Evolutionary conservation across 164 flowering plant genomes (phyloP).

Genomic region (Vitis rotundifolia): DNA sequence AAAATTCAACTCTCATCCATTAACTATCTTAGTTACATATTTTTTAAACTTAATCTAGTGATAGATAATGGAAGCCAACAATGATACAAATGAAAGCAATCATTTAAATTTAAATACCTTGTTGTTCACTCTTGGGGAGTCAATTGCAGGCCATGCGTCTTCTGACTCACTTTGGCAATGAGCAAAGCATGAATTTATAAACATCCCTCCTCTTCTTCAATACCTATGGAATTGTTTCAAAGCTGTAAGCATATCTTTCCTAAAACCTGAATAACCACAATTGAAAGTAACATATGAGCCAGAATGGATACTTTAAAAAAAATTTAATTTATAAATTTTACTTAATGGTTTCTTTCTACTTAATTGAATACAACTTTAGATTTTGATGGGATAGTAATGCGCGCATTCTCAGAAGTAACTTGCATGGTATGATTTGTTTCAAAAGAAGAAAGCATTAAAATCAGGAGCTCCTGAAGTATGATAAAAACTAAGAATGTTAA

Average conservation of each 20-base stretch:
- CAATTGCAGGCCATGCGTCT: constrained; percentile 76
- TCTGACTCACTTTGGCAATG: constrained; percentile 95
- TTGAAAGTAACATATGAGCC: neutral
- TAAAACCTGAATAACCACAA: constrained; percentile 47
- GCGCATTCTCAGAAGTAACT: too few species aligned
- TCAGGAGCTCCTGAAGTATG: too few species aligned
- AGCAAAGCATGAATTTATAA: constrained; percentile 88
- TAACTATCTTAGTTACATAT: neutral
- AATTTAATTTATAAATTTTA: too few species aligned
- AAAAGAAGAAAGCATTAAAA: too few species aligned
- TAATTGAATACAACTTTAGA: too few species aligned
- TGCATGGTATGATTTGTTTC: too few species aligned
- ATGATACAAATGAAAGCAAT: neutral
- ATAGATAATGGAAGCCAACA: too few species aligned
- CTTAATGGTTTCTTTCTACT: too few species aligned
- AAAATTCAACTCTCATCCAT: neutral
- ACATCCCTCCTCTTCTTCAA: constrained; percentile 67
- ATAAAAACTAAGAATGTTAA: neutral
- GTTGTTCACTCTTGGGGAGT: constrained; percentile 77
- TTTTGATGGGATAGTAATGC: too few species aligned
- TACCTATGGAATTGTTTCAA: constrained; percentile 30
- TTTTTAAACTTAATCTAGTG: too few species aligned
- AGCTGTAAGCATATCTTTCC: constrained; percentile 71
- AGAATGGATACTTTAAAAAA: neutral
- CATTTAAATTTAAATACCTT: constrained; percentile 44